Evolutionary conservation across 805 yeast species (phyloP).

Genomic region (Candida ficus): DNA sequence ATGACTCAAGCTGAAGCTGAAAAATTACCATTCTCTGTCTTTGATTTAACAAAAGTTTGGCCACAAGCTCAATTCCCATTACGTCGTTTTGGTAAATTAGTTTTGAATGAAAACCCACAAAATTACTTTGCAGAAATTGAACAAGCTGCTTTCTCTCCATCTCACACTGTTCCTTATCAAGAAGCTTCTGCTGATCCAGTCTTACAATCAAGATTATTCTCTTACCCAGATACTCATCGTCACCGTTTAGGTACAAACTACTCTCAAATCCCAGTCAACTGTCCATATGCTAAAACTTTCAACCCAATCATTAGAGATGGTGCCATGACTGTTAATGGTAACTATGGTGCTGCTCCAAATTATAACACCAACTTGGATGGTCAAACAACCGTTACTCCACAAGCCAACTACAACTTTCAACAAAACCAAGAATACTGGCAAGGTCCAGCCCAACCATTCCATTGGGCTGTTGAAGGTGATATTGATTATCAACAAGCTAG

Average conservation of each 20-base stretch:
- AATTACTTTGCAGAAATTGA: conserved; percentile 87
- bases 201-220: conserved; percentile 72
- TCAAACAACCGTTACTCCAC: conserved; percentile 25
- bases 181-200: conserved; percentile 84
- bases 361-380: conserved; percentile 51
- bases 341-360: conserved; percentile 74
- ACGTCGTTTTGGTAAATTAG: conserved; percentile 78
- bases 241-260: conserved; percentile 74
- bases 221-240: conserved; percentile 83
- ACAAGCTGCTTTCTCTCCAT: conserved; percentile 82
- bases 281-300: conserved; percentile 60
- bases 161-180: conserved; percentile 79
- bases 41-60: conserved; percentile 91
- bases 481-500: conserved; percentile 76
- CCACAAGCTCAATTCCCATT: conserved; percentile 83
- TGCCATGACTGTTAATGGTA: conserved; percentile 61
- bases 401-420: conserved; percentile 32
- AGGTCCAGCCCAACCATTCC: conserved; percentile 80
- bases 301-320: conserved; percentile 84
- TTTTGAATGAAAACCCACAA: conserved; percentile 75
- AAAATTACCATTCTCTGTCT: conserved; percentile 71
- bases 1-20: conserved; percentile 83
- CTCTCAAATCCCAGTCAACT: conserved; percentile 83
- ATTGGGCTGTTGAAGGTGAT: conserved; percentile 71
- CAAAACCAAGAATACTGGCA: conserved; percentile 75